Base-by-base conservation (phyloP, 169 alveolate genomes). In the Plasmodium sp. region DNA sequence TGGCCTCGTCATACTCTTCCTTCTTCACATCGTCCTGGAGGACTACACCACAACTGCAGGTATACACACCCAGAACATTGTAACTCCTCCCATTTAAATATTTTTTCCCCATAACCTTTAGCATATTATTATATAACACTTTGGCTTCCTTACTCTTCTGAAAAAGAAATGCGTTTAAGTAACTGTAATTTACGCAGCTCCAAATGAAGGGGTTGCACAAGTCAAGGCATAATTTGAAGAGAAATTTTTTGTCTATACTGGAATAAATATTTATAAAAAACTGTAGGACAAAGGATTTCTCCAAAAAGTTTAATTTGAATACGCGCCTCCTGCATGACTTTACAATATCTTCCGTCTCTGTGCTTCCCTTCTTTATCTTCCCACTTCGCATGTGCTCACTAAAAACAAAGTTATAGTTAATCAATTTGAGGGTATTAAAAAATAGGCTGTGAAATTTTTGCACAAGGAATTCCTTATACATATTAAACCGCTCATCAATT, bases 241-340 rank as follows among this genome's bases (percentile, higher is more conserved):
- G 88, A 80, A 80, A 90, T 43, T 90, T 90, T n/a, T 90, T 90
- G 74, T 90, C 94, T 58, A 90, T 90, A 45, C 94, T 80, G 12
- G 94, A 54, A 90, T 90, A 90, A 58, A 90, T 58, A 81, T 90
- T 90, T 79, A 90, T 90, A 90, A 90, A 90, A 90, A 90, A 90
- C 22, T 90, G 88, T 58, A 90, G 16, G 10, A 90, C 51, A 58
- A 80, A 56, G 33, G 84, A 54, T 62, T 90, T 90, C 51, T 90
- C 94, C 73, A 90, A 90, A 79, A 90, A 90, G 73, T 62, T 71
- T 27, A 90, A 81, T 80, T 80, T 54, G 36, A 16, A 79, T 62
- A 90, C 34, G 9, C 14, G n/a, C 18, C 73, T 43, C n/a, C 62
- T 90, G 51, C 82, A 80, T 39, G 48, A 62, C 71, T 5, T 58